Conservation (phyloP, 495 filamentous ascomycete species). For the Penicillium coprophilum region DNA sequence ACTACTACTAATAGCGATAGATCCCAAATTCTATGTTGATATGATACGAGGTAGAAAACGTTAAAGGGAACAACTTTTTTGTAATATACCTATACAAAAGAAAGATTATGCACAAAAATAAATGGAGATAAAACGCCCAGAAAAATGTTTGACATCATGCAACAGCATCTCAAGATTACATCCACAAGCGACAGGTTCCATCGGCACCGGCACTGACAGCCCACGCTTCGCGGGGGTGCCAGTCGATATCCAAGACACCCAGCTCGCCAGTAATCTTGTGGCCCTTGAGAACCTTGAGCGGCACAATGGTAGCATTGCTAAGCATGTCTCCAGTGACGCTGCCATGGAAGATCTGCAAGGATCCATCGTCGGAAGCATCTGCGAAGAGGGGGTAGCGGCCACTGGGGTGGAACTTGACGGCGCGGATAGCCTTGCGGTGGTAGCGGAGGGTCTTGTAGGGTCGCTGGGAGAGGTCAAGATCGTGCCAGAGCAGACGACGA, state of each 20-base stretch:
- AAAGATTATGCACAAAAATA: slow-evolving; percentile 29
- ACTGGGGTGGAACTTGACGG: slow-evolving; percentile 80
- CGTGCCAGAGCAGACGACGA: slow-evolving; percentile 92
- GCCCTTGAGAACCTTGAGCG: slow-evolving; percentile 88
- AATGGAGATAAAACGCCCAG: slow-evolving; percentile 23
- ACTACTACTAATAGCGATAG: background rate
- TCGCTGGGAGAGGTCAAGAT: slow-evolving; percentile 83
- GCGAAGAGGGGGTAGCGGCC: slow-evolving; percentile 82
- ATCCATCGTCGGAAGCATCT: slow-evolving; percentile 91
- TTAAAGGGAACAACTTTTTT: slow-evolving; percentile 25
- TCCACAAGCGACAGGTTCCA: slow-evolving; percentile 82
- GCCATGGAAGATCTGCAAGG: slow-evolving; percentile 92
- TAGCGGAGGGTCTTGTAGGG: slow-evolving; percentile 97
- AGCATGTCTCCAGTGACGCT: slow-evolving; percentile 91
- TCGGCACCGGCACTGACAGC: slow-evolving; percentile 91
- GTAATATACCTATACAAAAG: slow-evolving; percentile 31
- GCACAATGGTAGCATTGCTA: slow-evolving; percentile 94
- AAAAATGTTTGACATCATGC: slow-evolving; percentile 27
- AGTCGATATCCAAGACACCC: slow-evolving; percentile 90
- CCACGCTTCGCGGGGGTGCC: slow-evolving; percentile 93
- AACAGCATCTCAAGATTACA: slow-evolving; percentile 39
- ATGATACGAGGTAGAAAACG: background rate
- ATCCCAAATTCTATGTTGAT: background rate
- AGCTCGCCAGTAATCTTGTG: slow-evolving; percentile 75
- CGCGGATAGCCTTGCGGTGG: slow-evolving; percentile 84